Evolutionary conservation across 1,139 yeast genomes (phyloP), one percentile per base, ranked within the genome.

Genomic region (Kodamaea fungicola): DNA sequence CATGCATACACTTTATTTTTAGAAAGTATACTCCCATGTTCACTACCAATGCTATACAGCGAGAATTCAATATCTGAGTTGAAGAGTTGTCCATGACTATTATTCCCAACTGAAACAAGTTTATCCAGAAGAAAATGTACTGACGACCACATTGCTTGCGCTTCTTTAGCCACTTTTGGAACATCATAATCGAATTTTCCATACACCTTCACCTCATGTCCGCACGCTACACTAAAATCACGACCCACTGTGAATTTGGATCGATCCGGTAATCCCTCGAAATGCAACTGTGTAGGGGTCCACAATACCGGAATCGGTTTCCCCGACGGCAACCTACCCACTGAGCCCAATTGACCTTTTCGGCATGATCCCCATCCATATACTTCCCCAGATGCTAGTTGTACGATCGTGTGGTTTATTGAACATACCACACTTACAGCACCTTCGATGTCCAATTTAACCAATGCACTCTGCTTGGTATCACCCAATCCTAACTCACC

Each of bases 351-450:
- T 54, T 89, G 96, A 6, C 92, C 89, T 52, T 81, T 83, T 30
- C 89, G 74, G 34, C 85, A 76, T 34, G 76, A 77, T 0, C 97
- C 97, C 94, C 96, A 89, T 0, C 95, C 96, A 49, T 69, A 76
- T 1, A 83, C 56, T 3, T 57, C 50, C 0, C 76, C 76, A 6
- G 33, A 31, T 1, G 49, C 52, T 1, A 70, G 52, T 26, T 65
- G 57, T 1, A 81, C 56, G 0, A 84, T 66, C 0, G 78, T 71
- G 44, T 82, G 88, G 34, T 75, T 70, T 38, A 87, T 54, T 1
- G 88, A 79, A 0, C 81, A 62, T 31, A 62, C 50, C 1, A 83
- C 46, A 9, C 51, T 54, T 8, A 35, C 32, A 2, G 60, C 52
- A 5, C 22, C 28, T 1, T 16, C 33, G 3, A 32, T 35, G 4